These are phyloP conservation scores for Hanseniaspora gamundiae DNA, from an alignment of 1,139 yeast genomes.

Conservation along the genomic window DNA sequence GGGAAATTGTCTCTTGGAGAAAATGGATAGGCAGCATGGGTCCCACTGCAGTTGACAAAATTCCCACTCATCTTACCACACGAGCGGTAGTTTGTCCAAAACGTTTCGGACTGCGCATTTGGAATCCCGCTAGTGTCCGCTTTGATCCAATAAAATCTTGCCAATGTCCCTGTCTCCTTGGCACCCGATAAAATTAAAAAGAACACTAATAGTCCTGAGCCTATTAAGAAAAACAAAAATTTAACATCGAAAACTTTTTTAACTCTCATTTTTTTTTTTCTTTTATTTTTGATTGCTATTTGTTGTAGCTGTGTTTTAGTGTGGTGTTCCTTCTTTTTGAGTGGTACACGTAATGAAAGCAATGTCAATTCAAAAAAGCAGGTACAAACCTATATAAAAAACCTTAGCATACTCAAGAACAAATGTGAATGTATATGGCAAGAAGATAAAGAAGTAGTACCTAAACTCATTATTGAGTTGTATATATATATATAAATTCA, in stretches of 20 bases:
- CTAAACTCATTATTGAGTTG: too few species aligned
- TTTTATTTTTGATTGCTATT: not conserved
- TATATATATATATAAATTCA: too few species aligned
- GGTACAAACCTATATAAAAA: too few species aligned
- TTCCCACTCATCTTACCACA: conserved; percentile 39
- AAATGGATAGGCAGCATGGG: conserved; percentile 50
- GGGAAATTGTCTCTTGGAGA: conserved; percentile 48
- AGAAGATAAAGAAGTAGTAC: too few species aligned
- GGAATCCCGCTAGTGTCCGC: conserved; percentile 51
- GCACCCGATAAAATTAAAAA: conserved; percentile 58
- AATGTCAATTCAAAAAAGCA: too few species aligned
- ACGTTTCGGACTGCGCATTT: conserved; percentile 34
- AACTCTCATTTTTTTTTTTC: not conserved
- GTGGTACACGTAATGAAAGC: not conserved
- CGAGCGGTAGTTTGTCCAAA: conserved; percentile 64
- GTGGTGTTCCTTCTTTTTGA: not conserved
- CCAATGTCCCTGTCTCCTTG: conserved; percentile 34
- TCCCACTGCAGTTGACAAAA: conserved; percentile 30
- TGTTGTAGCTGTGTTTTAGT: not conserved
- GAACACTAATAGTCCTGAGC: conserved; percentile 39
- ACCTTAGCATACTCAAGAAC: not conserved
- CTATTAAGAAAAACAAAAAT: conserved; percentile 22
- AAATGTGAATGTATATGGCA: too few species aligned
- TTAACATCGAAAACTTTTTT: conserved; percentile 4
- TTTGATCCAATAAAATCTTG: conserved; percentile 56